Evolutionary conservation across 176 grass and related monocot species (phyloP), one percentile per base, ranked within the genome.

Genomic region (Zea luxurians): DNA sequence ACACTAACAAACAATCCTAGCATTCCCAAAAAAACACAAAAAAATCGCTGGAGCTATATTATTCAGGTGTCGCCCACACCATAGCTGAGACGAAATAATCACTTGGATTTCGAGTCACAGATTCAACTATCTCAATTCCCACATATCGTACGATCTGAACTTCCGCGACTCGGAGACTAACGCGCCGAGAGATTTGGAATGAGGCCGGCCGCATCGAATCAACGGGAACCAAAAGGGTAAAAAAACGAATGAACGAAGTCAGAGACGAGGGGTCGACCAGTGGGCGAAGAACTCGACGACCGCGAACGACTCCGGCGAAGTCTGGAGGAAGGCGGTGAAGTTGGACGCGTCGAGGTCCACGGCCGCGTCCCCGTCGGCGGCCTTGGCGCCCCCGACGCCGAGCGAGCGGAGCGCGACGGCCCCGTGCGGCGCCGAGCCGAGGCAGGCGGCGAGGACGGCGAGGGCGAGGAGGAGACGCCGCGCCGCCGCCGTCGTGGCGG

Each of bases 271-370:
- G 12, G 36, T 83, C 13, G 15, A 99, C 96, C 92, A 99, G 88
- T 92, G 78, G 48, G 96, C 96, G 86, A 95, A 99, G 96, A 99
- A 99, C 90, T 99, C 96, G 81, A 99, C 96, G 78, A 95, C 88
- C 66, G 96, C 92, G 41, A 90, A 94, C 60, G 82, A 75, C 66
- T 91, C 88, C 59, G 81, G 81, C 12, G 96, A 70, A 55, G 75
- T 80, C 64, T 87, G 87, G 38, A 99, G 88, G 70, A 89, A 80
- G 57, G 80, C 78, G 46, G 87, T 84, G 73, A 99, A 99, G 76
- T 63, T 92, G 74, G 88, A 87, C 55, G 68, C 77, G 85, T 99
- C 92, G 78, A 98, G 91, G 85, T 98, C 92, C 4, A 98, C 80
- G 72, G 89, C 96, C 18, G 71, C 78, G 78, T 94, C 96, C 36